Percentiles rank a stretch among this genome's conserved stretches.
Conservation (phyloP, 495 filamentous ascomycete genomes). For the Alectoria sarmentosa region DNA sequence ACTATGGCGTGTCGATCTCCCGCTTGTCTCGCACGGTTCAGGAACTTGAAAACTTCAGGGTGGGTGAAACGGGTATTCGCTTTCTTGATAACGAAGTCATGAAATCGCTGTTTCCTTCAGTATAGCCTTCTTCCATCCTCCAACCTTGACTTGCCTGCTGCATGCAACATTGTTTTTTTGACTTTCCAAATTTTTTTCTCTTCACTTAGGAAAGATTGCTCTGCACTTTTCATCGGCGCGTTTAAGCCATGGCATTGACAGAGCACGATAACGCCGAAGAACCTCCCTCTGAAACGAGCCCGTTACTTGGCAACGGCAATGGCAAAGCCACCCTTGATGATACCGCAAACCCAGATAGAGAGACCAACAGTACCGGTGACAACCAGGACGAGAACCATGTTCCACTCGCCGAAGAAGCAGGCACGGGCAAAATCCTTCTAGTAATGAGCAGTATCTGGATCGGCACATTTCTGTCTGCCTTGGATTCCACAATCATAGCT, state of each 20-base stretch:
- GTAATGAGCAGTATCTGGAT: conserved; percentile 54
- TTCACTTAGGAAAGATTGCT: too few relatives aligned
- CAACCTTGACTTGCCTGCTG: too few relatives aligned
- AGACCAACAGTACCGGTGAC: conserved; percentile 9
- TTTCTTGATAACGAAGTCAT: too few relatives aligned
- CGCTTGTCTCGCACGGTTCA: too few relatives aligned
- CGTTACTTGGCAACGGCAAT: conserved; percentile 20
- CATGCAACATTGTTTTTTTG: too few relatives aligned
- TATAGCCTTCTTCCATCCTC: too few relatives aligned
- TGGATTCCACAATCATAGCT: conserved; percentile 77
- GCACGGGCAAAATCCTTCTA: conserved; percentile 37
- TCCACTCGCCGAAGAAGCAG: conserved; percentile 35
- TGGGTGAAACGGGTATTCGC: too few relatives aligned
- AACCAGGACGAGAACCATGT: conserved; percentile 24
- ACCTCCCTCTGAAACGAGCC: conserved; percentile 15
- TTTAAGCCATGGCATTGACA: not conserved
- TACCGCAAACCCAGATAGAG: not conserved
- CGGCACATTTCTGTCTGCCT: conserved; percentile 76
- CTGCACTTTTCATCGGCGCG: too few relatives aligned
- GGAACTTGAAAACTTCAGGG: too few relatives aligned
- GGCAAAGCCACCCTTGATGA: not conserved
- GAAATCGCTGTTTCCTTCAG: too few relatives aligned
- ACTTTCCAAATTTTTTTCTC: too few relatives aligned
- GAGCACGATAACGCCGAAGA: not conserved
- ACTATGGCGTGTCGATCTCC: not conserved